Evolutionary conservation across 495 filamentous ascomycete genomes (phyloP).

Genomic region (Tuber brumale): DNA sequence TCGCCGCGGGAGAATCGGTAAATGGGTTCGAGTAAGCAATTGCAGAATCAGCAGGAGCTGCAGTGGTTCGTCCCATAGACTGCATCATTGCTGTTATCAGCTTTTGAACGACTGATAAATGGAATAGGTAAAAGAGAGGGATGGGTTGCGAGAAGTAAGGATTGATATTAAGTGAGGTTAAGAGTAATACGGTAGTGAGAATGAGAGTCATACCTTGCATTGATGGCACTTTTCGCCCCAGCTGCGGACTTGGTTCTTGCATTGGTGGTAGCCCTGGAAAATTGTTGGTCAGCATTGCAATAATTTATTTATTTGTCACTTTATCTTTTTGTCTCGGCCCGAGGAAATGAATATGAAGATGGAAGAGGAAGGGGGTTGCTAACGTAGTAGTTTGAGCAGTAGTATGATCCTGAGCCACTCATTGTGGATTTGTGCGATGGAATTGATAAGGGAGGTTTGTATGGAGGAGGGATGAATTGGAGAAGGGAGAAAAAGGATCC

Average conservation of each 20-base stretch:
- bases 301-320: neutral
- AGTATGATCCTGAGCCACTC: constrained; percentile 45
- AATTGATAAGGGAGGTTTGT: constrained; percentile 7
- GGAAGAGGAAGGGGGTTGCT: constrained; percentile 14
- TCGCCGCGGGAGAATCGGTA: constrained; percentile 14
- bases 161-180: neutral
- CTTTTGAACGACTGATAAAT: neutral
- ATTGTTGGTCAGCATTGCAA: neutral
- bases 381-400: constrained; percentile 53
- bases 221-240: constrained; percentile 38
- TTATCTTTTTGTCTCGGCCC: neutral
- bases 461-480: constrained; percentile 1
- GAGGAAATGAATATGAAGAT: neutral
- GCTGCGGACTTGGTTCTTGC: constrained; percentile 35
- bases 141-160: constrained; percentile 5
- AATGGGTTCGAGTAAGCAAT: constrained; percentile 25
- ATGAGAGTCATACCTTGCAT: constrained; percentile 25
- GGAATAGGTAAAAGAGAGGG: neutral
- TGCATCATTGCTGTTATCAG: constrained; percentile 7
- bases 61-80: constrained; percentile 28
- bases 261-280: constrained; percentile 30
- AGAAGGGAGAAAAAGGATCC: neutral
- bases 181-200: constrained; percentile 1
- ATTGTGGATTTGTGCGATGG: constrained; percentile 22
- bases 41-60: constrained; percentile 8